A percentile compares a stretch with the other conserved stretches of the same genome.
Evolutionary conservation across 108 stramenopile species (phyloP).

Genomic region (Chaetoceros tenuissimus): DNA sequence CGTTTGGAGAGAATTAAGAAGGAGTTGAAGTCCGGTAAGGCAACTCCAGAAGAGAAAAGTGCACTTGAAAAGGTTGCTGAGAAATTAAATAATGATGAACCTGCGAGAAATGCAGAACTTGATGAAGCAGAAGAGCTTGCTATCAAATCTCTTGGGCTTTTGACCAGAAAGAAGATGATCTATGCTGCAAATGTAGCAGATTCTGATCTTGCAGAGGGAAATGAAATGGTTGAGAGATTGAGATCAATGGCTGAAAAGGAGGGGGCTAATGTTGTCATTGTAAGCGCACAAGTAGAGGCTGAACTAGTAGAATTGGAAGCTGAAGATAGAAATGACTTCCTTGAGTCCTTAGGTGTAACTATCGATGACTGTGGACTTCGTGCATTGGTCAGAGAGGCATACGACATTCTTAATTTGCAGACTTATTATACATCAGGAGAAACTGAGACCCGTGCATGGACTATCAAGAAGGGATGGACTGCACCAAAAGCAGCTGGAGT

Average conservation of each 20-base stretch:
- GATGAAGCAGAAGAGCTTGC: conserved; percentile 71
- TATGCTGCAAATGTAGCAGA: conserved; percentile 98
- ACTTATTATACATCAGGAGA: conserved; percentile 97
- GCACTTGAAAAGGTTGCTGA: conserved; percentile 81
- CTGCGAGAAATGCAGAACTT: conserved; percentile 77
- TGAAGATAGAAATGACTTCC: conserved; percentile 79
- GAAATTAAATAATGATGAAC: conserved; percentile 62
- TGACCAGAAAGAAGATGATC: conserved; percentile 91
- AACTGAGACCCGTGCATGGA: conserved; percentile 96
- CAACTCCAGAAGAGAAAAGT: conserved; percentile 53
- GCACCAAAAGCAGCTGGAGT: conserved; percentile 96
- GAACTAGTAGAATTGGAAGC: conserved; percentile 83
- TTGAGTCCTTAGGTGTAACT: conserved; percentile 79
- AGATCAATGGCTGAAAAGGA: conserved; percentile 66
- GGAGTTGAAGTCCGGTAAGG: conserved; percentile 55
- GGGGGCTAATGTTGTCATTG: conserved; percentile 86
- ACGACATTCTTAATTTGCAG: conserved; percentile 82
- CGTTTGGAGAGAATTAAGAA: conserved; percentile 72
- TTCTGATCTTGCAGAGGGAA: conserved; percentile 83
- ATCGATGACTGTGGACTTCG: conserved; percentile 87
- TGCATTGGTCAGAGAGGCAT: conserved; percentile 80
- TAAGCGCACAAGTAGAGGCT: conserved; percentile 95
- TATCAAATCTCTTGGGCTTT: conserved; percentile 75
- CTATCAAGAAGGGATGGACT: conserved; percentile 86
- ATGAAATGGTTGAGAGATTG: conserved; percentile 78